phyloP scores from a whole-genome alignment of 441 rosid genomes.

The Raphanus hybrid region DNA sequence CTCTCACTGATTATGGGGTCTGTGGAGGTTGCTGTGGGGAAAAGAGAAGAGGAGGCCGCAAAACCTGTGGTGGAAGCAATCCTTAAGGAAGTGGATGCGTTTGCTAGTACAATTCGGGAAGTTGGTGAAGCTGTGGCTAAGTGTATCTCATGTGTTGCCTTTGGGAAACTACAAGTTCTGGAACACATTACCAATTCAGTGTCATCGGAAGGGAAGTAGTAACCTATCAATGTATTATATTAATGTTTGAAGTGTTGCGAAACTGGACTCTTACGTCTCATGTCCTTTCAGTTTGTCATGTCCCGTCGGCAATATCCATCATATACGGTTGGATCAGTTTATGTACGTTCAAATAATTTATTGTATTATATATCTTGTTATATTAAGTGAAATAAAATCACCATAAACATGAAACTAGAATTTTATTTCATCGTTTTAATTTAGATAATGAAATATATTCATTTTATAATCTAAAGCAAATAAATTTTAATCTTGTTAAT shows the following conservation, averaged over 20 bases:
- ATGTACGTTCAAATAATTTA: too few relatives aligned
- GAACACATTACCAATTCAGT: not conserved
- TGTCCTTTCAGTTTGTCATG: too few relatives aligned
- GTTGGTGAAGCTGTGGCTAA: not conserved
- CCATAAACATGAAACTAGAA: too few relatives aligned
- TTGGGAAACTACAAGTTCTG: not conserved
- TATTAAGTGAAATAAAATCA: too few relatives aligned
- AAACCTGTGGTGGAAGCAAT: not conserved
- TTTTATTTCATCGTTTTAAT: too few relatives aligned
- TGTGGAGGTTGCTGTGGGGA: not conserved
- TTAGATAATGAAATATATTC: too few relatives aligned
- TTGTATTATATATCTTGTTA: too few relatives aligned
- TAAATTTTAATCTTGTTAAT: too few relatives aligned
- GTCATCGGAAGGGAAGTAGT: not conserved
- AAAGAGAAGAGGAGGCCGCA: not conserved
- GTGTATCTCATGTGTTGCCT: not conserved
- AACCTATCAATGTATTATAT: not conserved
- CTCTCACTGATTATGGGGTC: not conserved
- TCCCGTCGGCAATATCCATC: too few relatives aligned
- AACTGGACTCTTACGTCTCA: not conserved
- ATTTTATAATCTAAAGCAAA: too few relatives aligned
- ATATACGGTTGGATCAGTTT: too few relatives aligned
- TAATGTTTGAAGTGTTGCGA: not conserved
- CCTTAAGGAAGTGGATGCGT: not conserved
- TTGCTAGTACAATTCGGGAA: not conserved